phyloP scores from a whole-genome alignment of 1,284 basidiomycete genomes.

The Cutaneotrichosporon mucoides region DNA sequence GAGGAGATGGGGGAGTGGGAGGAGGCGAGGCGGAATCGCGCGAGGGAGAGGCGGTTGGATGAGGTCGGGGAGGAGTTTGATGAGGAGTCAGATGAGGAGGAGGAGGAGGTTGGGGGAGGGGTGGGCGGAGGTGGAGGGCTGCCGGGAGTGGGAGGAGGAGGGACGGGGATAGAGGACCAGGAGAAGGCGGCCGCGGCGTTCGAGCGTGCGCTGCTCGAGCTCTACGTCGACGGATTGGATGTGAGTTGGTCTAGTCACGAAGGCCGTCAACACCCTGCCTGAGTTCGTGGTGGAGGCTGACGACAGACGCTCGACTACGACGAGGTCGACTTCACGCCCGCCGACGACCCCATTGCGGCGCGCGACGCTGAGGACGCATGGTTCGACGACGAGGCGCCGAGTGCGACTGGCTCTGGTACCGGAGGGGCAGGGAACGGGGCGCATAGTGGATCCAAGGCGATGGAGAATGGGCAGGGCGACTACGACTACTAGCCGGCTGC shows the following conservation, averaged over 20 bases:
- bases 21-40: conserved; percentile 30
- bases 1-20: conserved; percentile 45
- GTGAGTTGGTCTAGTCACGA: conserved; percentile 39
- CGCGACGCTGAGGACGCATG: conserved; percentile 43
- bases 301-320: conserved; percentile 36
- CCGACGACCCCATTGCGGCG: conserved; percentile 33
- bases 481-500: conserved; percentile 43
- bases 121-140: not conserved
- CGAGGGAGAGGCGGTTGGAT: conserved; percentile 32
- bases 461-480: conserved; percentile 43
- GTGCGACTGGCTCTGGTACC: conserved; percentile 12
- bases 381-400: conserved; percentile 46
- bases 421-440: conserved; percentile 4
- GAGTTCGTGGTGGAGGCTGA: no score
- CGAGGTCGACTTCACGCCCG: conserved; percentile 41
- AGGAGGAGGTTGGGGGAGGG: conserved; percentile 5
- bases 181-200: conserved; percentile 33
- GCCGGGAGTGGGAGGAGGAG: not conserved
- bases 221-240: conserved; percentile 48
- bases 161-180: conserved; percentile 27
- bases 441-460: conserved; percentile 3
- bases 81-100: conserved; percentile 34
- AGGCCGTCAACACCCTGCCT: no score
- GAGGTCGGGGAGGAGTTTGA: conserved; percentile 43
- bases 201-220: conserved; percentile 40